A percentile compares a stretch with the other conserved stretches of the same genome.
Evolutionary conservation across 192 early-diverging fungal genomes (phyloP).

Genomic region (Entrophospora sp.): DNA sequence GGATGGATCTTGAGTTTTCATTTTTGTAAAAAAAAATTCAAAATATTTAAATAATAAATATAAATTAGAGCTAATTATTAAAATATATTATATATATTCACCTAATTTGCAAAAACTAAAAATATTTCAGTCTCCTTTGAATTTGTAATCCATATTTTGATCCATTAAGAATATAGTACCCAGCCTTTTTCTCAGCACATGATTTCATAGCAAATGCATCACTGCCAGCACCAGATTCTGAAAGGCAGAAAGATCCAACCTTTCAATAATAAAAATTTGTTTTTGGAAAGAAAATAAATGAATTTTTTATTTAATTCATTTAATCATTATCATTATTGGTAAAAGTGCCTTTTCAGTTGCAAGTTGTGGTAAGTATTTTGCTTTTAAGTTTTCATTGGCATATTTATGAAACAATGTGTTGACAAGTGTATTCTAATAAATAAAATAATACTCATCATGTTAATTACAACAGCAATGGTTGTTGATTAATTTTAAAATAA

Average conservation of each 20-base stretch:
- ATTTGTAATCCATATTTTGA: constrained; percentile 93
- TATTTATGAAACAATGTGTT: constrained; percentile 87
- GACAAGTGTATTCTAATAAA: constrained; percentile 84
- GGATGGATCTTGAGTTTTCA: constrained; percentile 74
- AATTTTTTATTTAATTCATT: no score
- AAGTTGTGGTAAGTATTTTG: constrained; percentile 78
- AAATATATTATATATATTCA: constrained; percentile 20
- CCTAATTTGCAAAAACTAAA: constrained; percentile 90
- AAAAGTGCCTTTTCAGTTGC: constrained; percentile 19
- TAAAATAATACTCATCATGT: no score
- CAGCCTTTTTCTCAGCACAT: constrained; percentile 73
- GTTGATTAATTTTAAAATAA: neutral
- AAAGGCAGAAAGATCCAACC: constrained; percentile 91
- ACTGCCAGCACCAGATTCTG: constrained; percentile 84
- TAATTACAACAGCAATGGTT: no score
- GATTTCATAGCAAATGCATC: constrained; percentile 93
- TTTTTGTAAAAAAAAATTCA: no score
- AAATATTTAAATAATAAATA: neutral
- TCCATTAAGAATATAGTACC: constrained; percentile 87
- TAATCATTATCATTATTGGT: no score
- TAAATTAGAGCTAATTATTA: constrained; percentile 17
- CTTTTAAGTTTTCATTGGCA: constrained; percentile 62
- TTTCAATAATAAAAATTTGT: constrained; percentile 20
- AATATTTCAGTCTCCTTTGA: constrained; percentile 93
- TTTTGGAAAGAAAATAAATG: neutral